phyloP scores from a whole-genome alignment of 345 rosid species.

The Salix koriyanagi region DNA sequence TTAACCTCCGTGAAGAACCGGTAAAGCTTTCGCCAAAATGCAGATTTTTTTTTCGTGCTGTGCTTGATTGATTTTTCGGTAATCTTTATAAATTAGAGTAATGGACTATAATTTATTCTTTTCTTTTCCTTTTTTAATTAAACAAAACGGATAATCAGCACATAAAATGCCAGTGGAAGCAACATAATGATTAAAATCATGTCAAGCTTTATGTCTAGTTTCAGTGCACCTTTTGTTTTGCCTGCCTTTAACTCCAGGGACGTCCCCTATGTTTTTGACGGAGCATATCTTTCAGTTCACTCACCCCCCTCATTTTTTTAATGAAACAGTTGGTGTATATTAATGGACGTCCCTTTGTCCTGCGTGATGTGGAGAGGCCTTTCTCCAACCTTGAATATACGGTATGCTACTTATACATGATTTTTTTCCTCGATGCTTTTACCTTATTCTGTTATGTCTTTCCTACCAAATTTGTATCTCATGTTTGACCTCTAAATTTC shows the following conservation, averaged over 20 bases:
- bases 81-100: background rate
- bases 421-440: background rate
- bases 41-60: background rate
- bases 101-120: background rate
- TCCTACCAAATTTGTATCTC: background rate
- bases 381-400: conserved; percentile 97
- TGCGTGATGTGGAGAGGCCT: conserved; percentile 94
- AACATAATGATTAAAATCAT: background rate
- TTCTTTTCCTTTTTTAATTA: background rate
- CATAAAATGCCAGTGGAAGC: background rate
- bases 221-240: too few relatives aligned
- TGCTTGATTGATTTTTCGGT: background rate
- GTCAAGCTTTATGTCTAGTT: background rate
- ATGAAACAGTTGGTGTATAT: conserved; percentile 77
- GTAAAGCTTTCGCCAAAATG: conserved; percentile 33
- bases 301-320: background rate
- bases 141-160: background rate
- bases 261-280: too few relatives aligned
- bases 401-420: conserved; percentile 39
- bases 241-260: too few relatives aligned
- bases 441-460: background rate
- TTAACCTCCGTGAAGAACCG: conserved; percentile 96
- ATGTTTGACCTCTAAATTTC: background rate
- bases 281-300: conserved; percentile 1
- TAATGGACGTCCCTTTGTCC: conserved; percentile 92